Evolutionary conservation across 176 grass and related monocot genomes (phyloP).

Genomic region (Musa beccarii): DNA sequence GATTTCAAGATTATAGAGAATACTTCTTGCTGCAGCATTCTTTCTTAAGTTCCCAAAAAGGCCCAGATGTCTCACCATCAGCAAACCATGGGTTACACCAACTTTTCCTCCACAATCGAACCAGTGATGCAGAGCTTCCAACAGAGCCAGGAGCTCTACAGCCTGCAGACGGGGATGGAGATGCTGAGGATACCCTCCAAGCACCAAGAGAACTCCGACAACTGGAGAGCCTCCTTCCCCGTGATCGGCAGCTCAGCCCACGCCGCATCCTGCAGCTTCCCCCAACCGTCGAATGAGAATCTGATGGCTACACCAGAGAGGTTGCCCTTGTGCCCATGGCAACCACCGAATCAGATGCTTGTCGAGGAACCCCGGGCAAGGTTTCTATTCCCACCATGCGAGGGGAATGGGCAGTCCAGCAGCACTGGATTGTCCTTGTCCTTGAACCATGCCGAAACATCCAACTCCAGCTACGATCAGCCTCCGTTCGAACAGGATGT

Average conservation of each 20-base stretch:
- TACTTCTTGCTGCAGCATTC: neutral
- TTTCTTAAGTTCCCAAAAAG: neutral
- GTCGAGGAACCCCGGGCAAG: slow-evolving; percentile 8
- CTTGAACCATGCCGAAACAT: slow-evolving; percentile 6
- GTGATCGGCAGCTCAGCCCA: neutral
- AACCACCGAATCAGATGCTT: slow-evolving; percentile 26
- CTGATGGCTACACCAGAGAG: slow-evolving; percentile 25
- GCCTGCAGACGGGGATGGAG: slow-evolving; percentile 56
- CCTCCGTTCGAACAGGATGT: neutral
- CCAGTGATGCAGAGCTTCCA: slow-evolving; percentile 39
- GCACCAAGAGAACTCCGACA: neutral
- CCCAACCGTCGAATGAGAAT: slow-evolving; percentile 27
- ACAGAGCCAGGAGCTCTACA: slow-evolving; percentile 41
- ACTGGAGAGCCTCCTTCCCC: slow-evolving; percentile 20
- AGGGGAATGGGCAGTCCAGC: neutral
- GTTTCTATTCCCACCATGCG: slow-evolving; percentile 3
- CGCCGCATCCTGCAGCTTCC: slow-evolving; percentile 10
- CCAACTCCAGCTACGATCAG: neutral
- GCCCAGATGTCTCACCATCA: neutral
- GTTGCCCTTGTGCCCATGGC: slow-evolving; percentile 39
- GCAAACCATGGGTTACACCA: slow-evolving; percentile 32
- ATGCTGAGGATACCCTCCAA: slow-evolving; percentile 40
- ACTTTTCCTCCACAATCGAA: slow-evolving; percentile 40
- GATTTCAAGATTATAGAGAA: no score
- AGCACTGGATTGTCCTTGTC: slow-evolving; percentile 4